Percentiles rank a stretch among this genome's conserved stretches.
Evolutionary conservation across 2,329 filamentous ascomycete genomes (phyloP).

Genomic region (Aspergillus phoenicis): DNA sequence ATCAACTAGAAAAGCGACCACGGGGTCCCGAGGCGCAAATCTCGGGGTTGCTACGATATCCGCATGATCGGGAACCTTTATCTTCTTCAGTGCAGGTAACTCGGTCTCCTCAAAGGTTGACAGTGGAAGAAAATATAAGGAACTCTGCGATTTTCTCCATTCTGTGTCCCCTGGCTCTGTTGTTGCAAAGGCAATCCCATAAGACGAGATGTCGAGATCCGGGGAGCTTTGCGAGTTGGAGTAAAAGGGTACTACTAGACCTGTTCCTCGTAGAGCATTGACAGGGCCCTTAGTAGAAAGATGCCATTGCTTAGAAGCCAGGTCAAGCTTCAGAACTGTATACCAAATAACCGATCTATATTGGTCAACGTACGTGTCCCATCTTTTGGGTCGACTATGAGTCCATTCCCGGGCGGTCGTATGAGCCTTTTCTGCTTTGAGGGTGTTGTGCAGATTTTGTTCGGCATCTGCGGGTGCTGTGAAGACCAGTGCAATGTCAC

Average conservation of each 20-base stretch:
- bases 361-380: conserved; percentile 2
- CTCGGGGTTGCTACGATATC: background rate
- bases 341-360: conserved; percentile 5
- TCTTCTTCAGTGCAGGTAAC: background rate
- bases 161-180: background rate
- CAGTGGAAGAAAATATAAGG: background rate
- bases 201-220: background rate
- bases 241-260: conserved; percentile 1
- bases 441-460: background rate
- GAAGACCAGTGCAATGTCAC: conserved; percentile 4
- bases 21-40: background rate
- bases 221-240: background rate
- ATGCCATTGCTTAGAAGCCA: background rate
- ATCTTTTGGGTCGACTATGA: conserved; percentile 2
- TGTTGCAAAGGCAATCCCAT: background rate
- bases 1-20: conserved; percentile 1
- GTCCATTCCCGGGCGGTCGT: conserved; percentile 3
- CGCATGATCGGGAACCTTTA: background rate
- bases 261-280: conserved; percentile 3
- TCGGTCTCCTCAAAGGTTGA: conserved; percentile 7
- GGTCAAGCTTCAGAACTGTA: background rate
- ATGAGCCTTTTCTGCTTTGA: background rate
- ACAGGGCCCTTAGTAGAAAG: background rate
- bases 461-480: background rate
- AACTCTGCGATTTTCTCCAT: background rate